Evolutionary conservation across 169 alveolate species (phyloP).

Genomic region (Besnoitia besnoiti): DNA sequence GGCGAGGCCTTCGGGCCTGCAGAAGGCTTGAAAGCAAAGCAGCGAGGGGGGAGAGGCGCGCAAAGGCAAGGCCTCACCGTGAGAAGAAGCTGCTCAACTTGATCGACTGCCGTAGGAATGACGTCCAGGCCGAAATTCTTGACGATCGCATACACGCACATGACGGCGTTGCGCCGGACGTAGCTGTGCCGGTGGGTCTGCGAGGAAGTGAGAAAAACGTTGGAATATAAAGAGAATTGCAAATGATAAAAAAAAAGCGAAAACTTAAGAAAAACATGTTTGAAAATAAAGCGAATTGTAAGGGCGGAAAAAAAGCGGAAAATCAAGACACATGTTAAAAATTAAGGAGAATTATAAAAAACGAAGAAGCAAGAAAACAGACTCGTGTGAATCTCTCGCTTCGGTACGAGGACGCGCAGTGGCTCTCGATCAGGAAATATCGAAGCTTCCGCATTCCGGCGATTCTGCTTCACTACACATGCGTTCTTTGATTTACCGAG

Average conservation of each 20-base stretch:
- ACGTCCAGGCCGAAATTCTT: constrained; percentile 87
- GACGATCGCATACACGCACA: constrained; percentile 89
- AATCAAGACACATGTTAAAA: no score
- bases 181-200: constrained; percentile 89
- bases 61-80: constrained; percentile 71
- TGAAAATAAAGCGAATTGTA: background rate
- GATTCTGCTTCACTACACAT: background rate
- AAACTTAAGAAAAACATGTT: background rate
- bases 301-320: background rate
- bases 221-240: background rate
- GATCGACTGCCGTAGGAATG: constrained; percentile 87
- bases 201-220: background rate
- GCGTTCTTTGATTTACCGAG: no score
- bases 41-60: constrained; percentile 44
- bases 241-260: background rate
- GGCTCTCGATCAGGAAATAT: no score
- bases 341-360: no score
- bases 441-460: background rate
- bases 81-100: constrained; percentile 73
- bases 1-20: no score
- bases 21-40: background rate
- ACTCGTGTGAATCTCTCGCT: background rate
- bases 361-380: background rate
- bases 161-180: constrained; percentile 93
- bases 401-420: no score